Percentiles rank a stretch among this genome's conserved stretches.
phyloP scores from a whole-genome alignment of 331 rosid species.

The Arachis monticola region DNA sequence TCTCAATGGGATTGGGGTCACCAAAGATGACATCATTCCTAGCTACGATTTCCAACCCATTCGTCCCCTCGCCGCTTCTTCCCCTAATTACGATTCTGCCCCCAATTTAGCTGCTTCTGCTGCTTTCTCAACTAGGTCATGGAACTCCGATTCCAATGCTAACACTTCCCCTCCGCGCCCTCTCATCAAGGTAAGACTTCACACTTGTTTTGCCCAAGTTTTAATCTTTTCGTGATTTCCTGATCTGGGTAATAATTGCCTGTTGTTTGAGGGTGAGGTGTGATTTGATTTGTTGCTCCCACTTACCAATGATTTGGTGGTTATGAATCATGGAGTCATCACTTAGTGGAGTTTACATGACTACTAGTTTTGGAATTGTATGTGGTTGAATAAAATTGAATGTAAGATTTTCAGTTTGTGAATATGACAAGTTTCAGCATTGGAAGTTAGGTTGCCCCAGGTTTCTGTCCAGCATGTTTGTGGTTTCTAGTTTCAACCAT shows the following conservation, averaged over 20 bases:
- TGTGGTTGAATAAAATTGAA: not conserved
- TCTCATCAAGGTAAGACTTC: constrained; percentile 50
- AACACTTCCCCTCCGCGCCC: constrained; percentile 43
- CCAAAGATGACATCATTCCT: constrained; percentile 65
- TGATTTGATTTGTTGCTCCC: constrained; percentile 23
- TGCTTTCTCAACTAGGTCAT: constrained; percentile 44
- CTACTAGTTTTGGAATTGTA: not conserved
- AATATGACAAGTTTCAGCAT: not conserved
- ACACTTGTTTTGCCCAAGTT: not conserved
- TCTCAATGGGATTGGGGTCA: constrained; percentile 51
- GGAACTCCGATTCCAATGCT: constrained; percentile 65
- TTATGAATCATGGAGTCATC: no score
- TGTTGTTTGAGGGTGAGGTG: not conserved
- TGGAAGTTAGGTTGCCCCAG: not conserved
- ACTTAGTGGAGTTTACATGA: no score
- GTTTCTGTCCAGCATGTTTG: not conserved
- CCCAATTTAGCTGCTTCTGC: constrained; percentile 46
- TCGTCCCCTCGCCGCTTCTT: constrained; percentile 55
- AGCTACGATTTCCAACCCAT: constrained; percentile 91
- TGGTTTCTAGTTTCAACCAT: constrained; percentile 24
- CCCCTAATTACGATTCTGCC: constrained; percentile 52
- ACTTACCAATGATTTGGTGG: no score
- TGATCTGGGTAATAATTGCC: constrained; percentile 19
- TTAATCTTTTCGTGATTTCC: constrained; percentile 10
- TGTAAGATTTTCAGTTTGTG: not conserved